Conservation (phyloP, 768 basidiomycete genomes). For the Psilocybe subaeruginosa region DNA sequence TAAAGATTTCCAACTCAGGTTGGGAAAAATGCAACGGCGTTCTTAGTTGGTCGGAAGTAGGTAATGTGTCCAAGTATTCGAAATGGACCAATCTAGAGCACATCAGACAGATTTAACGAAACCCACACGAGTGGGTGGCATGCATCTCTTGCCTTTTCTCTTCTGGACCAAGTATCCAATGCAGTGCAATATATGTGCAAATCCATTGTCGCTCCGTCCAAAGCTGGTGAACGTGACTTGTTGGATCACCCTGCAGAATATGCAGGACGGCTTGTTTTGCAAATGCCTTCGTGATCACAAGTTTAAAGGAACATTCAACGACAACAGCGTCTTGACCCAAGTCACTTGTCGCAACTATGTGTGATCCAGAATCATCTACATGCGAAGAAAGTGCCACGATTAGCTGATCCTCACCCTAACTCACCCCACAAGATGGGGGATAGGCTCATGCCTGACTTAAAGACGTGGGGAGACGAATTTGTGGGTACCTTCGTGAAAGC, state of each 20-base stretch:
- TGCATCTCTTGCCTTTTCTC: constrained; percentile 33
- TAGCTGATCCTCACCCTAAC: neutral
- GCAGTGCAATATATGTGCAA: constrained; percentile 65
- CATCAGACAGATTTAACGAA: constrained; percentile 7
- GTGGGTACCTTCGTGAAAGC: constrained; percentile 48
- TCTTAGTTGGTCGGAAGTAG: constrained; percentile 52
- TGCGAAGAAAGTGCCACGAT: constrained; percentile 1
- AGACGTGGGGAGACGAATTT: constrained; percentile 14
- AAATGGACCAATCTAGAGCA: constrained; percentile 41
- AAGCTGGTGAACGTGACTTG: constrained; percentile 22
- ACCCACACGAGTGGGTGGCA: neutral
- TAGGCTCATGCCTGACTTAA: neutral
- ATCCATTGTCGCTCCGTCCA: constrained; percentile 74
- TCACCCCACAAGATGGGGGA: too few relatives aligned
- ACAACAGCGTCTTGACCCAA: constrained; percentile 55
- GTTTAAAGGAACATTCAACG: constrained; percentile 68
- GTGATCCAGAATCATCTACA: constrained; percentile 46
- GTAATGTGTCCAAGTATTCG: constrained; percentile 73
- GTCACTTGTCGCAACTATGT: constrained; percentile 50
- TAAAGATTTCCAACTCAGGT: constrained; percentile 64
- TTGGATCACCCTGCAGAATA: constrained; percentile 33
- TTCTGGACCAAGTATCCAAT: constrained; percentile 50
- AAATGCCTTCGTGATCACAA: constrained; percentile 61
- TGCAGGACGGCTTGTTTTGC: constrained; percentile 46
- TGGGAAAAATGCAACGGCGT: constrained; percentile 77